Evolutionary conservation across 257 asterid species (phyloP).

Genomic region (Marsdenia floribunda): DNA sequence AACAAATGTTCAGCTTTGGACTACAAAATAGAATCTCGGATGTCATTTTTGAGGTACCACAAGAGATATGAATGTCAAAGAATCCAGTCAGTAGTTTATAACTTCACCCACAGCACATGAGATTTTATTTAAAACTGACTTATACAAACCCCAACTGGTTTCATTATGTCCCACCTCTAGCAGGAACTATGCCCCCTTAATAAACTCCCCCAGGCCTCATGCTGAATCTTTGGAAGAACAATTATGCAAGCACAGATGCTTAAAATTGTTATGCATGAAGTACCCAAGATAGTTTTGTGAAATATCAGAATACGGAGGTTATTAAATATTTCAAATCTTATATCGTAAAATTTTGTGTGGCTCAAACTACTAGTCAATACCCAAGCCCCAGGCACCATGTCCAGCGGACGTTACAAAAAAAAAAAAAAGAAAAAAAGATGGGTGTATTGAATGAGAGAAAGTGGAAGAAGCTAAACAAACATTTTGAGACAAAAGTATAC

Average conservation of each 20-base stretch:
- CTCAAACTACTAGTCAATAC: too few species aligned
- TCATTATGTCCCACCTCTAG: neutral
- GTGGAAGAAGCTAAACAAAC: neutral
- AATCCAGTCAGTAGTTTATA: neutral
- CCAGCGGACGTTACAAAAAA: neutral
- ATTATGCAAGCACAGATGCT: neutral
- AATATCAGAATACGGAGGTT: neutral
- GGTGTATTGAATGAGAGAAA: neutral
- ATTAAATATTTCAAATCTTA: neutral
- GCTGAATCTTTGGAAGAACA: neutral
- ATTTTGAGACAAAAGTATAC: neutral
- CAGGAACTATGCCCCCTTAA: neutral
- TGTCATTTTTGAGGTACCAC: neutral
- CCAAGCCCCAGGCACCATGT: neutral
- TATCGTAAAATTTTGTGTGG: neutral
- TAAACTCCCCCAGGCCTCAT: neutral
- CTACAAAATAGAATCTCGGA: neutral
- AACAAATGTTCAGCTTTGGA: neutral
- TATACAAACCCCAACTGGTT: neutral
- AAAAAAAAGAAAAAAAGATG: too few species aligned
- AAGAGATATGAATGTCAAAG: neutral
- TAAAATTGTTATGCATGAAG: neutral
- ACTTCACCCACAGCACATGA: neutral
- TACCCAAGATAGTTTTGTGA: neutral
- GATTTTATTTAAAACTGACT: neutral